Percentiles rank a stretch among this genome's conserved stretches.
phyloP scores from a whole-genome alignment of 495 filamentous ascomycete genomes.

The Aspergillus saccharolyticus region DNA sequence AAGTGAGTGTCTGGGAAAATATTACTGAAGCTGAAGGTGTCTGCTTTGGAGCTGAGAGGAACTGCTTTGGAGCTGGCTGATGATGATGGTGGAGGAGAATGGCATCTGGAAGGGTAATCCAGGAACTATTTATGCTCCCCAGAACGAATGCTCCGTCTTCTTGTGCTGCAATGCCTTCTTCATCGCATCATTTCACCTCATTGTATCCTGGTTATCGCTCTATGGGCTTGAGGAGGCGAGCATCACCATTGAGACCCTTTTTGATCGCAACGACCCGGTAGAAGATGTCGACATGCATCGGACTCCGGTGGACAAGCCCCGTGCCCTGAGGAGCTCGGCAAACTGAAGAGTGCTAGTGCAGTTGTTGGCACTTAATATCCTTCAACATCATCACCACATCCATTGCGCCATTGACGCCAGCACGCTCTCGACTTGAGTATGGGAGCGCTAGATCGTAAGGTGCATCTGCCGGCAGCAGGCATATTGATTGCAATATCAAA shows the following conservation, averaged over 20 bases:
- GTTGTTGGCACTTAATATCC: neutral
- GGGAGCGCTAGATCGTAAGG: too few relatives aligned
- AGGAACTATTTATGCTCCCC: neutral
- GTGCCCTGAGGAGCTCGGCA: neutral
- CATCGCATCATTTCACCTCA: slow-evolving; percentile 4
- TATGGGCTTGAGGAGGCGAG: neutral
- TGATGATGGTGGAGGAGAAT: slow-evolving; percentile 1
- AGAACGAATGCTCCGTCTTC: neutral
- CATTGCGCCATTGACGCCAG: neutral
- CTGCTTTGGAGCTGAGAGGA: neutral
- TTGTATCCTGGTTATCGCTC: neutral
- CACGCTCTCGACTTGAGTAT: neutral
- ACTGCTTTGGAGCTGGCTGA: neutral
- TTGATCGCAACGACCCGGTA: neutral
- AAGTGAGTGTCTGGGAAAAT: neutral
- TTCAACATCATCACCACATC: neutral
- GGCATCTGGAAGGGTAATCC: neutral
- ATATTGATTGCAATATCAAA: too few relatives aligned
- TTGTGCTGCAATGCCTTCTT: too few relatives aligned
- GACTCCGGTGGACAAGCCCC: neutral
- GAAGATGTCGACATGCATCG: slow-evolving; percentile 3
- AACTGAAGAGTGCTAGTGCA: neutral
- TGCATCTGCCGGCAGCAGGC: too few relatives aligned
- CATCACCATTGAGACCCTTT: neutral
- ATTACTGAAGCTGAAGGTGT: neutral